Evolutionary conservation across 768 basidiomycete species (phyloP).

Genomic region (Leccinum disarticulatum): DNA sequence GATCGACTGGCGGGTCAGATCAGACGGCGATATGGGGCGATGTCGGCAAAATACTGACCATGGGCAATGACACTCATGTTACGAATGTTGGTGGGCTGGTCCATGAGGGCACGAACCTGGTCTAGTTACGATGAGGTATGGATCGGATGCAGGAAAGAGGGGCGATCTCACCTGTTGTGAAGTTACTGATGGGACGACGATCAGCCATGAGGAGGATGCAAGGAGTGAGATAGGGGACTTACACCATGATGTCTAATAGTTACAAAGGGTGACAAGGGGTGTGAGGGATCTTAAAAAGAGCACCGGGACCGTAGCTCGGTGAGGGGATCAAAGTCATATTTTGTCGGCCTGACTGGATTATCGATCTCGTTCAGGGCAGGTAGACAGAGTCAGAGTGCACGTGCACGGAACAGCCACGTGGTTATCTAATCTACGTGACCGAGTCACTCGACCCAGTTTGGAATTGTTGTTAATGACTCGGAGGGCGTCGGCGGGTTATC

Average conservation of each 20-base stretch:
- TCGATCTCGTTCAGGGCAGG: slow-evolving; percentile 51
- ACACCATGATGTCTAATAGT: slow-evolving; percentile 77
- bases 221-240: slow-evolving; percentile 38
- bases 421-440: slow-evolving; percentile 22
- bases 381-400: not conserved
- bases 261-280: slow-evolving; percentile 19
- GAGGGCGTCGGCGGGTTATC: slow-evolving; percentile 17
- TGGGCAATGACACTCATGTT: slow-evolving; percentile 95
- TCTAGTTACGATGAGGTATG: slow-evolving; percentile 43
- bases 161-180: slow-evolving; percentile 72
- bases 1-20: slow-evolving; percentile 71
- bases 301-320: slow-evolving; percentile 29
- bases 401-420: not conserved
- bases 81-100: slow-evolving; percentile 88
- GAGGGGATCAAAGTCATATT: slow-evolving; percentile 15
- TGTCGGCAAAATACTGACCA: slow-evolving; percentile 49
- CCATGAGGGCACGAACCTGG: slow-evolving; percentile 87
- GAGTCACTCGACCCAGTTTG: slow-evolving; percentile 10
- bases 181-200: slow-evolving; percentile 61
- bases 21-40: slow-evolving; percentile 17
- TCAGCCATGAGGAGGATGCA: slow-evolving; percentile 26
- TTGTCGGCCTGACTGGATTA: slow-evolving; percentile 28
- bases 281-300: not conserved
- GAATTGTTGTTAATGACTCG: slow-evolving; percentile 8
- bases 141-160: not conserved